Percentiles rank a stretch among this genome's conserved stretches.
Evolutionary conservation across 2,329 filamentous ascomycete genomes (phyloP).

Genomic region (Zasmidium angulare): DNA sequence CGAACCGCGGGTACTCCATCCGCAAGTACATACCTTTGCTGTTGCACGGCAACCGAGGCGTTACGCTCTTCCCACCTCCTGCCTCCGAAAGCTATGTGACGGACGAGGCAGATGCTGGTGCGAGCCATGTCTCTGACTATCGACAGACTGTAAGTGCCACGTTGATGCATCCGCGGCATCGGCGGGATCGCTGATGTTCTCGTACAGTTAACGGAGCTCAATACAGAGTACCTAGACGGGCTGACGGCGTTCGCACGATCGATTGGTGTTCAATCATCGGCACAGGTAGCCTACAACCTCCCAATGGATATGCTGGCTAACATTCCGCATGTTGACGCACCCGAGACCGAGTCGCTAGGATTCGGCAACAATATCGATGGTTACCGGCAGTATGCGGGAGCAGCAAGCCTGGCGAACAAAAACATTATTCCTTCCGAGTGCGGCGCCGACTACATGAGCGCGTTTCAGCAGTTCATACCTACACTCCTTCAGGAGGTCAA

Average conservation of each 20-base stretch:
- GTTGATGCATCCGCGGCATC: no score
- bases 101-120: slow-evolving; percentile 23
- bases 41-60: slow-evolving; percentile 19
- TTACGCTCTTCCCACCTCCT: not conserved
- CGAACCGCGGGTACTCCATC: slow-evolving; percentile 29
- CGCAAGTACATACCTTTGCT: slow-evolving; percentile 34
- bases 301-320: slow-evolving; percentile 36
- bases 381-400: slow-evolving; percentile 36
- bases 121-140: slow-evolving; percentile 30
- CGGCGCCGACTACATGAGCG: slow-evolving; percentile 27
- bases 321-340: slow-evolving; percentile 33
- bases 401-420: slow-evolving; percentile 33
- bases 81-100: slow-evolving; percentile 7
- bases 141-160: slow-evolving; percentile 28
- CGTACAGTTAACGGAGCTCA: slow-evolving; percentile 27
- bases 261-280: slow-evolving; percentile 22
- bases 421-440: slow-evolving; percentile 34
- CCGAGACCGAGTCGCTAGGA: slow-evolving; percentile 36
- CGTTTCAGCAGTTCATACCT: slow-evolving; percentile 31
- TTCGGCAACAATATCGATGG: slow-evolving; percentile 33
- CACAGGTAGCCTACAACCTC: slow-evolving; percentile 36
- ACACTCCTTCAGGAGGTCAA: slow-evolving; percentile 39
- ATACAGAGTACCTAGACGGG: slow-evolving; percentile 30
- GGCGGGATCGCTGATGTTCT: no score
- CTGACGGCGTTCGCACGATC: slow-evolving; percentile 27